Evolutionary conservation across 306 rosid species (phyloP).

Genomic region (Prinsepia uniflora): DNA sequence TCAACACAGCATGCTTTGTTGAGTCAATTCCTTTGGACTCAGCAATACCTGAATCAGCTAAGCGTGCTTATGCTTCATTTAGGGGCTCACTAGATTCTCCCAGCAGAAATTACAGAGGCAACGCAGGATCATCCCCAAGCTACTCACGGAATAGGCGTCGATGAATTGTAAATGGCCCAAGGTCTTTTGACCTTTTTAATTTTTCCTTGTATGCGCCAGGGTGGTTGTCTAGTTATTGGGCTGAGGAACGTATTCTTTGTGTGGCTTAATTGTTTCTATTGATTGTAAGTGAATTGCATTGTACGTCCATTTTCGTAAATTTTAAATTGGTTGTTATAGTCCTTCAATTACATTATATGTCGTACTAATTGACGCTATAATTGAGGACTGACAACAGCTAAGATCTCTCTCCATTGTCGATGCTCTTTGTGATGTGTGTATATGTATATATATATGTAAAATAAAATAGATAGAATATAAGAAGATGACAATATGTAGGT

Average conservation of each 20-base stretch:
- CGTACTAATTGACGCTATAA: too few species aligned
- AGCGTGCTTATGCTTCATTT: constrained; percentile 62
- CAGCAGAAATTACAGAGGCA: constrained; percentile 48
- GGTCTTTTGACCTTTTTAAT: not conserved
- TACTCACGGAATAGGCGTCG: constrained; percentile 69
- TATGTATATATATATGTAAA: too few species aligned
- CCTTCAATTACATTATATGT: too few species aligned
- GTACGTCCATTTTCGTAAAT: too few species aligned
- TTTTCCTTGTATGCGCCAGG: constrained; percentile 8
- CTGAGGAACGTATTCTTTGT: constrained; percentile 3
- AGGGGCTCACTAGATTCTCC: constrained; percentile 65
- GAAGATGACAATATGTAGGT: too few species aligned
- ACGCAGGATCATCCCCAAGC: constrained; percentile 61
- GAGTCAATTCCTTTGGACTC: constrained; percentile 73
- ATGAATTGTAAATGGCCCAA: constrained; percentile 16
- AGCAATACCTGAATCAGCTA: constrained; percentile 66
- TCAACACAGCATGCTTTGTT: constrained; percentile 90
- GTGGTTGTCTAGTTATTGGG: constrained; percentile 6
- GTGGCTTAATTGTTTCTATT: not conserved
- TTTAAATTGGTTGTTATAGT: too few species aligned
- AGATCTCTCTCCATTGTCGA: too few species aligned
- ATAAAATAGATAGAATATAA: too few species aligned
- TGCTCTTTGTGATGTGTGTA: too few species aligned
- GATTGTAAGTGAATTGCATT: too few species aligned
- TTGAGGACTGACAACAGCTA: too few species aligned